Evolutionary conservation across 495 filamentous ascomycete genomes (phyloP).

Genomic region (Penicillium bialowiezense): DNA sequence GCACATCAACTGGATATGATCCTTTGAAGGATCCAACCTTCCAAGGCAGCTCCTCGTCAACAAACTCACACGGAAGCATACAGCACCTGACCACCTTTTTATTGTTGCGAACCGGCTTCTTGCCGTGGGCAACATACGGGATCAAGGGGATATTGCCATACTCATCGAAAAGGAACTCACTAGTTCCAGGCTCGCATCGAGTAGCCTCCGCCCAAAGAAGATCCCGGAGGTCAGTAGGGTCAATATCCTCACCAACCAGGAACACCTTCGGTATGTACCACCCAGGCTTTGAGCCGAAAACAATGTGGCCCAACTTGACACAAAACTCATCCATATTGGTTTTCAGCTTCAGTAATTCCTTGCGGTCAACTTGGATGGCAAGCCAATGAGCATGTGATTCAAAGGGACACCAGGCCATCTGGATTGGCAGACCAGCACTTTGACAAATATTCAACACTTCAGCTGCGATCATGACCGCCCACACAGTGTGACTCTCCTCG

Average conservation of each 20-base stretch:
- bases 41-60: constrained; percentile 11
- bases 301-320: constrained; percentile 16
- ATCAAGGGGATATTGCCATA: constrained; percentile 24
- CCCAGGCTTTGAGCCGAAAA: constrained; percentile 26
- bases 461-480: constrained; percentile 23
- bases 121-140: constrained; percentile 27
- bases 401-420: constrained; percentile 22
- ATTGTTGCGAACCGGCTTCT: constrained; percentile 4
- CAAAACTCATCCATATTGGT: constrained; percentile 20
- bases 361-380: constrained; percentile 22
- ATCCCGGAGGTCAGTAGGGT: constrained; percentile 20
- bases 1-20: constrained; percentile 15
- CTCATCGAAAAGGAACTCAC: constrained; percentile 31
- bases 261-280: constrained; percentile 23
- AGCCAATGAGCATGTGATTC: constrained; percentile 30
- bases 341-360: constrained; percentile 16
- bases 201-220: constrained; percentile 33
- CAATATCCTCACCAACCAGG: constrained; percentile 30
- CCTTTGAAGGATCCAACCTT: constrained; percentile 13
- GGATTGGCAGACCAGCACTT: constrained; percentile 22
- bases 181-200: constrained; percentile 22
- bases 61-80: constrained; percentile 19
- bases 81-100: constrained; percentile 17
- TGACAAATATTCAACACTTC: constrained; percentile 31
- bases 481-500: constrained; percentile 32